Conservation (phyloP, 2,329 filamentous ascomycete species). For the Talaromyces pinophilus region DNA sequence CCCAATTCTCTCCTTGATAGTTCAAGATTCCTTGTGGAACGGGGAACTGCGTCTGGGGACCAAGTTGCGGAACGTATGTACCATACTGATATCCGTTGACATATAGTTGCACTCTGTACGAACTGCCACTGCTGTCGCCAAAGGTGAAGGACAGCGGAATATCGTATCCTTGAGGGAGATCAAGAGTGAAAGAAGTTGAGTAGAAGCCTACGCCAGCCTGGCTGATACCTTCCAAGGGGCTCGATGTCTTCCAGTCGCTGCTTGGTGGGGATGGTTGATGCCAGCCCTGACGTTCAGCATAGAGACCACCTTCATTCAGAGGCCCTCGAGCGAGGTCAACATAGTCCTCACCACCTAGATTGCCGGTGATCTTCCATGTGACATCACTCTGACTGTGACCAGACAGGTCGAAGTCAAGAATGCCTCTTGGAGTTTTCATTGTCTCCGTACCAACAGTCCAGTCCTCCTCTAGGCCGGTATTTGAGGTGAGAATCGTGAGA, state of each 20-base stretch:
- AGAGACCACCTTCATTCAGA: slow-evolving; percentile 60
- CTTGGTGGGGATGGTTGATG: slow-evolving; percentile 52
- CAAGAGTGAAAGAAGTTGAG: slow-evolving; percentile 53
- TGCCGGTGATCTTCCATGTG: slow-evolving; percentile 61
- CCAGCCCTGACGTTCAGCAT: slow-evolving; percentile 57
- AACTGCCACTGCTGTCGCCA: slow-evolving; percentile 49
- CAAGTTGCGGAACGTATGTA: slow-evolving; percentile 69
- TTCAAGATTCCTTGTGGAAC: slow-evolving; percentile 74
- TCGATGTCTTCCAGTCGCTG: slow-evolving; percentile 36
- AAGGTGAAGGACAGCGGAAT: slow-evolving; percentile 58
- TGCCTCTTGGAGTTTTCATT: slow-evolving; percentile 62
- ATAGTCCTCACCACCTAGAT: slow-evolving; percentile 59
- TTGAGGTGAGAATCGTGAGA: slow-evolving; percentile 71
- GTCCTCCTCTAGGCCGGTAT: slow-evolving; percentile 70
- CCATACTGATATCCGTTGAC: slow-evolving; percentile 77
- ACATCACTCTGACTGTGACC: slow-evolving; percentile 39
- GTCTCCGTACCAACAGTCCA: slow-evolving; percentile 59
- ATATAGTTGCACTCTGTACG: slow-evolving; percentile 67
- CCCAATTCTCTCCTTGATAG: slow-evolving; percentile 68
- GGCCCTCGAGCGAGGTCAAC: slow-evolving; percentile 55
- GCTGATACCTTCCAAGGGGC: slow-evolving; percentile 44
- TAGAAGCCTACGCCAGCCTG: slow-evolving; percentile 56
- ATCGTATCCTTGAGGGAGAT: slow-evolving; percentile 56
- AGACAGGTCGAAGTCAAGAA: slow-evolving; percentile 50
- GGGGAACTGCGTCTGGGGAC: slow-evolving; percentile 70